Evolutionary conservation across 805 yeast genomes (phyloP).

Genomic region (Candida xyloterini): DNA sequence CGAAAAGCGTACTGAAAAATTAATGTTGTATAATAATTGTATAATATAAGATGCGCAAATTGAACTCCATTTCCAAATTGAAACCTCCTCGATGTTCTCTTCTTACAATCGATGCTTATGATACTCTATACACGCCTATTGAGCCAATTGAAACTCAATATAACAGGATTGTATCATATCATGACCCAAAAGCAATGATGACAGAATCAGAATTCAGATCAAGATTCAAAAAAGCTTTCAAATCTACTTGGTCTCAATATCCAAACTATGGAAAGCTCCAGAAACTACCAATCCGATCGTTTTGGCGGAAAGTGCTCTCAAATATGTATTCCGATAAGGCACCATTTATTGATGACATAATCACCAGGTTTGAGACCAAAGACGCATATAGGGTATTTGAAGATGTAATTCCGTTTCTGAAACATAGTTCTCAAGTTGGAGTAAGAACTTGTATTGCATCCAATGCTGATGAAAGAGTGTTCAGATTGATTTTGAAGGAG

Average conservation of each 20-base stretch:
- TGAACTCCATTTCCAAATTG: background rate
- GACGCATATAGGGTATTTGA: constrained; percentile 52
- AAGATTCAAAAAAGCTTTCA: constrained; percentile 33
- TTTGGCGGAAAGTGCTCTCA: constrained; percentile 57
- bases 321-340: constrained; percentile 18
- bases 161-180: constrained; percentile 42
- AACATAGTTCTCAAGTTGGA: constrained; percentile 29
- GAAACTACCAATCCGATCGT: constrained; percentile 36
- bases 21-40: constrained; percentile 4
- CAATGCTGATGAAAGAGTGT: constrained; percentile 61
- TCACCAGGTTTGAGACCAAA: constrained; percentile 45
- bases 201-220: constrained; percentile 26
- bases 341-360: constrained; percentile 41
- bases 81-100: constrained; percentile 36
- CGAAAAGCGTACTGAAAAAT: constrained; percentile 15
- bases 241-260: constrained; percentile 34
- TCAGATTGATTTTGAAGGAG: constrained; percentile 40
- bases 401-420: constrained; percentile 50
- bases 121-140: constrained; percentile 59
- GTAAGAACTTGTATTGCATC: constrained; percentile 46
- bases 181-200: constrained; percentile 36
- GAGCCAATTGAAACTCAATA: constrained; percentile 55
- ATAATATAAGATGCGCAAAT: constrained; percentile 1
- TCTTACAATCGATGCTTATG: constrained; percentile 66
- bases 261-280: constrained; percentile 63